These are phyloP conservation scores for Pichia inconspicua DNA, from an alignment of 1,139 yeast genomes.

Conservation along the genomic window DNA sequence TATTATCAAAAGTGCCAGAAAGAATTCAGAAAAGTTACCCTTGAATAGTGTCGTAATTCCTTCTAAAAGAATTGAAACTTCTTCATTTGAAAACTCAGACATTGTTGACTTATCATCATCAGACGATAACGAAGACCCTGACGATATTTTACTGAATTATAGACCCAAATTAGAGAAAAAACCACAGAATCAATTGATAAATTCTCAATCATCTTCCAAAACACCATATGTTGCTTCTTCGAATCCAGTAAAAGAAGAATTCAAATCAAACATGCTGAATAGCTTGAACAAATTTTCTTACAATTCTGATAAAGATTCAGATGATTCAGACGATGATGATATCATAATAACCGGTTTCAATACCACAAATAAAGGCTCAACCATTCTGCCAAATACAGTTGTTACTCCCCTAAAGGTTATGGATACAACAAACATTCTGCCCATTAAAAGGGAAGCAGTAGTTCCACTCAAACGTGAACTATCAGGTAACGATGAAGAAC, in stretches of 20 bases:
- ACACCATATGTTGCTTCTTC: neutral
- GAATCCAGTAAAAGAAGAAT: neutral
- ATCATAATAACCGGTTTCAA: constrained; percentile 13
- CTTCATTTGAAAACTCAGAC: neutral
- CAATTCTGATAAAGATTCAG: constrained; percentile 1
- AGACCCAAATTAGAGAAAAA: neutral
- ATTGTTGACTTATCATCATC: neutral
- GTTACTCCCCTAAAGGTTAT: neutral
- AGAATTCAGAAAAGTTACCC: neutral
- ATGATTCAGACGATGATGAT: constrained; percentile 15
- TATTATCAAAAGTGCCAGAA: neutral
- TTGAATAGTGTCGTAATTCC: neutral
- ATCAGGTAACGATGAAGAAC: neutral
- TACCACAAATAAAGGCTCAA: neutral
- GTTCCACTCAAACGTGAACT: neutral
- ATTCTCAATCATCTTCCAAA: neutral
- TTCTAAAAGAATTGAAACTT: neutral
- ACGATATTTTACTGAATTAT: neutral
- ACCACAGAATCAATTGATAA: neutral
- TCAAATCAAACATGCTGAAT: neutral
- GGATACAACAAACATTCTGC: neutral
- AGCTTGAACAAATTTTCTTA: neutral
- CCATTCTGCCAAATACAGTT: neutral
- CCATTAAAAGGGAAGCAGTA: neutral
- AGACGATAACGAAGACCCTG: neutral